Evolutionary conservation across 169 alveolate genomes (phyloP).

Genomic region (Cryptosporidium sp.): DNA sequence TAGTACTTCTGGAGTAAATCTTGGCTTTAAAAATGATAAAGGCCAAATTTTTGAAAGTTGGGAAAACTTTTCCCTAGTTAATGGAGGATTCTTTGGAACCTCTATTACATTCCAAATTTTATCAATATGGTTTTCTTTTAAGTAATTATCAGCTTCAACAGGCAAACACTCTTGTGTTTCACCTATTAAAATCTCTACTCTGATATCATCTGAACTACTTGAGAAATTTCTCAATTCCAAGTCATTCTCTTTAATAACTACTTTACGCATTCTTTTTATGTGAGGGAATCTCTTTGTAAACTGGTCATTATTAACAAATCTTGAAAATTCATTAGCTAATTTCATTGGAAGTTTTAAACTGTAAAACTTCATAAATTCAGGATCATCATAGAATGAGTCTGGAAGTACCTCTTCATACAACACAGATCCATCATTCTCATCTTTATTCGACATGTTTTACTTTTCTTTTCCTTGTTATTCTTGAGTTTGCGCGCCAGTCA

Average conservation of each 20-base stretch:
- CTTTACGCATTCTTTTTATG: conserved; percentile 45
- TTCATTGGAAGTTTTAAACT: conserved; percentile 15
- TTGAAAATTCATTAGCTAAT: conserved; percentile 41
- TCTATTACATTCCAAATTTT: conserved; percentile 7
- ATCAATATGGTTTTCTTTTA: background rate
- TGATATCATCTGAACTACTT: background rate
- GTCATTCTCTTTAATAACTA: background rate
- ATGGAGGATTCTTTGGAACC: conserved; percentile 84
- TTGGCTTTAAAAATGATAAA: conserved; percentile 82
- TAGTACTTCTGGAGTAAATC: conserved; percentile 79
- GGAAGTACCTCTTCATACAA: conserved; percentile 59
- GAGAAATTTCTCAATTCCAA: background rate
- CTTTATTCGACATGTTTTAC: background rate
- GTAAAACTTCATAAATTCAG: conserved; percentile 16
- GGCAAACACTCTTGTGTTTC: conserved; percentile 27
- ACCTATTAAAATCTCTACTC: conserved; percentile 49
- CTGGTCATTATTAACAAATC: conserved; percentile 1
- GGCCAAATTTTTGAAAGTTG: conserved; percentile 87
- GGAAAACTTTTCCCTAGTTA: conserved; percentile 80
- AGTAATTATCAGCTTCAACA: background rate
- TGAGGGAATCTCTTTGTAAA: conserved; percentile 49
- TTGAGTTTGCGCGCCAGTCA: conserved; percentile 12
- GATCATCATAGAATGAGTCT: conserved; percentile 23
- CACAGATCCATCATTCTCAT: conserved; percentile 1
- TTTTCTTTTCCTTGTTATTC: background rate